Evolutionary conservation across 2,329 filamentous ascomycete genomes (phyloP), one percentile per base, ranked within the genome.

Genomic region (Verruconis gallopava): DNA sequence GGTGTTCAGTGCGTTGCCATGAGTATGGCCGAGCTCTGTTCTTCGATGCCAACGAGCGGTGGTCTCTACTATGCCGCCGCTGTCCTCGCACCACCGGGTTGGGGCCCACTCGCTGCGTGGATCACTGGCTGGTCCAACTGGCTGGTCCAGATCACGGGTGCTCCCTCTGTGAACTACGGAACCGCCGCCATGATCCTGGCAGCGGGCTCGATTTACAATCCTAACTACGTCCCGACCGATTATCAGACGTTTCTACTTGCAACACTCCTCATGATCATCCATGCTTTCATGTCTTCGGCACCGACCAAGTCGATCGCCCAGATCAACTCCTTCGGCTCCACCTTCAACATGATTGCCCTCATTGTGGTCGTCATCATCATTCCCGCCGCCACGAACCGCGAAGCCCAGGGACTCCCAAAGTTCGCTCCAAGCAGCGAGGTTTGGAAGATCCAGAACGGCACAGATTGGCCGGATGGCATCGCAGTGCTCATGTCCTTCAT

Each of bases 11-110:
- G 73, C 56, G 73, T 84, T 43, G 79, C 80, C 5, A 69, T 75
- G 59, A 72, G 56, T 19, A 69, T 66, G 67, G 80, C 80, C 2
- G 80, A 85, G 58, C 63, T 85, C 14, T 83, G 79, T 51, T 79
- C 74, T 2, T 76, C 75, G 35, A 83, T 84, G 79, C 79, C 79
- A 3, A 83, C 79, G 1, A 65, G 70, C 50, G 80, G 80, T 42
- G 80, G 80, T 19, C 63, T 85, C 12, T 85, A 85, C 58, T 85
- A 85, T 55, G 79, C 80, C 13, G 64, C 78, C 14, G 80, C 80
- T 3, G 80, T 84, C 1, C 67, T 85, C 4, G 80, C 80, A 19
- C 77, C 77, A 4, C 66, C 68, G 2, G 73, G 73, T 33, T 81
- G 69, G 57, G 78, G 78, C 0, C 77, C 78, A 2, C 69, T 81